Evolutionary conservation across 129 eudicot genomes (phyloP).

Genomic region (Flaveria bidentis): DNA sequence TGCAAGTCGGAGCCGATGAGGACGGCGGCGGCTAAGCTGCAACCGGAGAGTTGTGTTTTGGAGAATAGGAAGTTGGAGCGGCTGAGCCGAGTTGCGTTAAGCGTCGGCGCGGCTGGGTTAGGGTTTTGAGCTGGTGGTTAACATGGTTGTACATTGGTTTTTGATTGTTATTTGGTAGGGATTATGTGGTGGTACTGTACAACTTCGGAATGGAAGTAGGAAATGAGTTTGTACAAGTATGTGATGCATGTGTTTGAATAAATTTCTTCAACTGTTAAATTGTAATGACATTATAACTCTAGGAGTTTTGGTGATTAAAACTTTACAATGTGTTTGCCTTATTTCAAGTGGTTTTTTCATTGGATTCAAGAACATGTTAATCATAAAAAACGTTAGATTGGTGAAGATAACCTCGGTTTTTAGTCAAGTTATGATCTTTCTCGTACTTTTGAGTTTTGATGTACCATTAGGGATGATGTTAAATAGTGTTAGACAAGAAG

Average conservation of each 20-base stretch:
- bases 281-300: too few species aligned
- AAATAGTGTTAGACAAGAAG: too few species aligned
- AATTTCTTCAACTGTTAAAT: background rate
- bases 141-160: background rate
- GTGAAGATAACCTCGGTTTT: too few species aligned
- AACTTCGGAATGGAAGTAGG: background rate
- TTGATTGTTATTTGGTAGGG: background rate
- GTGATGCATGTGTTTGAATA: background rate
- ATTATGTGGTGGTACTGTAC: background rate
- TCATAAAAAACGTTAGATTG: too few species aligned
- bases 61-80: background rate
- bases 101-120: background rate
- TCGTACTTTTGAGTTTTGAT: too few species aligned
- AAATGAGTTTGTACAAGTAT: background rate
- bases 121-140: background rate
- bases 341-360: too few species aligned
- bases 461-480: too few species aligned
- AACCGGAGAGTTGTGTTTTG: background rate
- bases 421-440: too few species aligned
- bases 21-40: background rate
- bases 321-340: too few species aligned
- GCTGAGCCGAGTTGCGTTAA: background rate
- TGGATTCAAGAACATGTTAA: too few species aligned
- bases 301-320: too few species aligned
- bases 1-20: background rate